These are phyloP conservation scores for Blastocladiella britannica DNA, from an alignment of 192 early-diverging fungal species.

Conservation along the genomic window DNA sequence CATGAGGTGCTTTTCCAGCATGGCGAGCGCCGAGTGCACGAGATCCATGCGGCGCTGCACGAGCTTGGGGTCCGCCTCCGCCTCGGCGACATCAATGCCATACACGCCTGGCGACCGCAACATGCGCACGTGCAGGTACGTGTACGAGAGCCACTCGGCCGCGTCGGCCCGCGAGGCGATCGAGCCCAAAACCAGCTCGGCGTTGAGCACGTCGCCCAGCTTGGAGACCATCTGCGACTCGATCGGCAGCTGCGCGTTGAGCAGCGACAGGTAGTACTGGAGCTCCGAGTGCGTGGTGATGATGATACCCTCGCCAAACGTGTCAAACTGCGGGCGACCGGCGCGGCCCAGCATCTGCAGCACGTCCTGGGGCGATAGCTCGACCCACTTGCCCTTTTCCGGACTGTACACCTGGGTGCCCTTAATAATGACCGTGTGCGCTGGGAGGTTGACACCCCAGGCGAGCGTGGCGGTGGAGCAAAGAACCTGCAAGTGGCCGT, in stretches of 20 bases:
- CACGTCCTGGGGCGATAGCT: conserved; percentile 87
- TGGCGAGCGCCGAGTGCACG: conserved; percentile 62
- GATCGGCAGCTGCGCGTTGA: conserved; percentile 93
- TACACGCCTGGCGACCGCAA: conserved; percentile 72
- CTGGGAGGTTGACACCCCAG: conserved; percentile 98
- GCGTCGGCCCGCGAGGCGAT: conserved; percentile 83
- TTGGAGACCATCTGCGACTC: conserved; percentile 80
- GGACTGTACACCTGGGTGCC: conserved; percentile 94
- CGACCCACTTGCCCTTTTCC: conserved; percentile 86
- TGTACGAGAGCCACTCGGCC: conserved; percentile 85
- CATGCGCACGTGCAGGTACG: conserved; percentile 94
- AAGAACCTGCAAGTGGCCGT: conserved; percentile 75
- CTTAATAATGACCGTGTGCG: conserved; percentile 95
- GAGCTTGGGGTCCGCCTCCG: conserved; percentile 55
- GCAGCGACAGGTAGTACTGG: conserved; percentile 81
- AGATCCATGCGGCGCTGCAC: conserved; percentile 72
- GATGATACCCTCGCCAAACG: conserved; percentile 87
- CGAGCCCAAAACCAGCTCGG: conserved; percentile 84
- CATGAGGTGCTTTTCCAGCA: conserved; percentile 76
- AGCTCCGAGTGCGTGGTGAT: conserved; percentile 83
- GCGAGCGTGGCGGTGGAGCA: conserved; percentile 93
- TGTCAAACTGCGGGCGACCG: conserved; percentile 90
- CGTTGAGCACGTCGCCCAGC: conserved; percentile 82
- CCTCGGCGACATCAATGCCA: conserved; percentile 44
- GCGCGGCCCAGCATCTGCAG: conserved; percentile 97